Evolutionary conservation across 257 asterid species (phyloP).

Genomic region (Nicotiana obtusifolia): DNA sequence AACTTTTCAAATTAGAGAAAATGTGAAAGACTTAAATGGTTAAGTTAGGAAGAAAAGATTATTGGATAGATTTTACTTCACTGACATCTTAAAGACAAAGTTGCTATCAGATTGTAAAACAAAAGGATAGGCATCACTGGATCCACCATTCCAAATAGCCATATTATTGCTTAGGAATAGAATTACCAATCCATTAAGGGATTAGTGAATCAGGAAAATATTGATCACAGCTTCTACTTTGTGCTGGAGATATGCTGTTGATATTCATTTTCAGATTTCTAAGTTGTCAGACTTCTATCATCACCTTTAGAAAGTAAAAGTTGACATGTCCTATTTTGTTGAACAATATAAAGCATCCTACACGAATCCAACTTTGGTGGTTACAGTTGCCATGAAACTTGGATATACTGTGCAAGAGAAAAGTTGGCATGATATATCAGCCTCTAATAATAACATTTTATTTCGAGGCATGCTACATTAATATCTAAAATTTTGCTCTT

Average conservation of each 20-base stretch:
- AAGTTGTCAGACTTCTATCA: background rate
- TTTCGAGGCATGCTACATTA: constrained; percentile 63
- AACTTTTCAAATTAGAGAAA: background rate
- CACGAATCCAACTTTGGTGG: constrained; percentile 37
- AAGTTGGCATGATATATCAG: constrained; percentile 45
- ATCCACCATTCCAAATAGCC: background rate
- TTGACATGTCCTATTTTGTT: background rate
- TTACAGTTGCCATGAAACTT: constrained; percentile 36
- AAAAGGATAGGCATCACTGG: background rate
- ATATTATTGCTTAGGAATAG: background rate
- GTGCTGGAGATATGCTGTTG: background rate
- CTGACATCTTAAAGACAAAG: background rate
- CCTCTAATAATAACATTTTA: constrained; percentile 48
- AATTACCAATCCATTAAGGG: background rate
- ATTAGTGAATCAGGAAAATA: background rate
- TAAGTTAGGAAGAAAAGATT: background rate
- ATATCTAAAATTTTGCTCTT: constrained; percentile 10
- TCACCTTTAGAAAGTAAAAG: background rate
- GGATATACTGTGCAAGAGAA: constrained; percentile 40
- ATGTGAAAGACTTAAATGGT: background rate
- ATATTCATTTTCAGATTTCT: background rate
- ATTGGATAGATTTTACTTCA: background rate
- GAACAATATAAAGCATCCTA: constrained; percentile 32
- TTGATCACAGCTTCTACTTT: background rate
- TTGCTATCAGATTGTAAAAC: background rate